Evolutionary conservation across 768 basidiomycete genomes (phyloP).

Genomic region (Lactifluus hygrophoroides): DNA sequence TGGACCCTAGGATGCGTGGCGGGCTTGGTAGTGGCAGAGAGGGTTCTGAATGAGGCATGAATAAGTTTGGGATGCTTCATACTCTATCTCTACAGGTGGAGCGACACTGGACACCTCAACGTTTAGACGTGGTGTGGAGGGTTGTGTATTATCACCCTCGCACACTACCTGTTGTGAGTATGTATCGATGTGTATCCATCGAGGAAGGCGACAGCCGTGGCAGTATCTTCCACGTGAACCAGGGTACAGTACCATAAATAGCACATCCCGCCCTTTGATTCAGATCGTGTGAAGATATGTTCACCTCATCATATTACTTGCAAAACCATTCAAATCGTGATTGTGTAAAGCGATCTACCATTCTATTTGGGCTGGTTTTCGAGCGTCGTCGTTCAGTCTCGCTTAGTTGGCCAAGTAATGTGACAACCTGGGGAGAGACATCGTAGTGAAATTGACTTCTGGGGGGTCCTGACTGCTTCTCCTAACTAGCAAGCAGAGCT

Average conservation of each 20-base stretch:
- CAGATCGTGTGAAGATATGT: background rate
- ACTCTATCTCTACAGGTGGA: background rate
- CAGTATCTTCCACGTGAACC: no score
- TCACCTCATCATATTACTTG: background rate
- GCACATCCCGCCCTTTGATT: background rate
- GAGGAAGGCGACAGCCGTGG: background rate
- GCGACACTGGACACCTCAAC: constrained; percentile 10
- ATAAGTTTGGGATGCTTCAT: background rate
- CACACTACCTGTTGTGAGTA: background rate
- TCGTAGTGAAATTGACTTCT: no score
- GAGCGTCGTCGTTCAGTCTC: no score
- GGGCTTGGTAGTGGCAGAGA: background rate
- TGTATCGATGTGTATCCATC: background rate
- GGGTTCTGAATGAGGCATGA: background rate
- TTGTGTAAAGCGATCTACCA: background rate
- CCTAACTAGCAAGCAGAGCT: no score
- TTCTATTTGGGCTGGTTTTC: background rate
- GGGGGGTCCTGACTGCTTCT: no score
- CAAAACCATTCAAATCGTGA: no score
- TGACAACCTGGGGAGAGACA: no score
- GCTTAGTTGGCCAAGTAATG: no score
- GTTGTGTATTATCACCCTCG: background rate
- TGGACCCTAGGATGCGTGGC: background rate
- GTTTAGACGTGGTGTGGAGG: no score
- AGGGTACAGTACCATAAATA: background rate